phyloP scores from a whole-genome alignment of 78 protist genomes.

The Cavenderia fasciculata region DNA sequence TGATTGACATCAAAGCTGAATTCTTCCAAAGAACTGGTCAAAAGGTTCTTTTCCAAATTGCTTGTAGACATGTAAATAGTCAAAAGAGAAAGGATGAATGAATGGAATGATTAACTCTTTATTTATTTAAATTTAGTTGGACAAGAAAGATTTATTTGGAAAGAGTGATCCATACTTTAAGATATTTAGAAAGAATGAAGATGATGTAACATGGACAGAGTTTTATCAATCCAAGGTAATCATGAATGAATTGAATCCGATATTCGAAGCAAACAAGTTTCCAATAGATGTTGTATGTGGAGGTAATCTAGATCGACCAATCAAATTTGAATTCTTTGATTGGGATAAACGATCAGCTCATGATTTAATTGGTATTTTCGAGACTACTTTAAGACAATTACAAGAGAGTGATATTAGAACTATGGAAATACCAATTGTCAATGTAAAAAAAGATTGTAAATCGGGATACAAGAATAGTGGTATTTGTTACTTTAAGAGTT shows the following conservation, averaged over 20 bases:
- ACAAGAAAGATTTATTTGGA: neutral
- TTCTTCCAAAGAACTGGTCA: neutral
- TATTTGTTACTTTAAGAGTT: neutral
- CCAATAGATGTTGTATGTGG: neutral
- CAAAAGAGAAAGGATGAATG: slow-evolving; percentile 13
- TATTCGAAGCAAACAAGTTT: slow-evolving; percentile 1
- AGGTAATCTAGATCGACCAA: slow-evolving; percentile 10
- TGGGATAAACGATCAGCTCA: slow-evolving; percentile 77
- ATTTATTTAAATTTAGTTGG: no score
- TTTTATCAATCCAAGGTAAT: slow-evolving; percentile 56
- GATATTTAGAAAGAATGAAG: slow-evolving; percentile 26
- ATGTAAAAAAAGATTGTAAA: no score
- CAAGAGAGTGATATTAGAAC: no score
- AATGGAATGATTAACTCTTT: no score
- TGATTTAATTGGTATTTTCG: slow-evolving; percentile 78
- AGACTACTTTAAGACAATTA: neutral
- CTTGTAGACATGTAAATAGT: neutral
- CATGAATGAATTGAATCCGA: slow-evolving; percentile 64
- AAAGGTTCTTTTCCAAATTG: neutral
- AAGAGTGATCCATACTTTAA: slow-evolving; percentile 24
- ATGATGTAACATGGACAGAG: slow-evolving; percentile 14
- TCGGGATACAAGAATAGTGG: no score
- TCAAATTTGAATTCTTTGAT: slow-evolving; percentile 73
- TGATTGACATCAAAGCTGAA: slow-evolving; percentile 18
- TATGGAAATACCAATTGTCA: no score